Evolutionary conservation across 192 early-diverging fungal genomes (phyloP).

Genomic region (Coemansia sp.): DNA sequence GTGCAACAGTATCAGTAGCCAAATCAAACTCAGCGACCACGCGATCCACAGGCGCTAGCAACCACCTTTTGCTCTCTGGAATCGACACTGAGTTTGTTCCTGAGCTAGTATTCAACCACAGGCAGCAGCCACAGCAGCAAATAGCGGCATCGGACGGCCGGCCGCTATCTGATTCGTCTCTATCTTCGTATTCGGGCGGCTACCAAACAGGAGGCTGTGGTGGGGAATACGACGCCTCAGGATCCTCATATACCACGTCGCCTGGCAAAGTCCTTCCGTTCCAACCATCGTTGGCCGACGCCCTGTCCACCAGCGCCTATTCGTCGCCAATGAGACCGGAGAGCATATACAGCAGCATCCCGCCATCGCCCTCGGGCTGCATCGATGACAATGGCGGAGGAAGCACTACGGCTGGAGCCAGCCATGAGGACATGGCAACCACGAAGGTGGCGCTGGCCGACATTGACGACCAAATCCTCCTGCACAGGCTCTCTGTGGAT

Average conservation of each 20-base stretch:
- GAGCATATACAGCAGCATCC: neutral
- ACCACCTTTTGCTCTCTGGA: conserved; percentile 45
- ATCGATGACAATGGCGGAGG: neutral
- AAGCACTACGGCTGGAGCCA: neutral
- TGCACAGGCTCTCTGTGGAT: conserved; percentile 2
- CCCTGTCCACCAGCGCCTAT: neutral
- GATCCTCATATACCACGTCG: neutral
- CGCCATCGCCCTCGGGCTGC: neutral
- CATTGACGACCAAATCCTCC: neutral
- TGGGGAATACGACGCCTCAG: neutral
- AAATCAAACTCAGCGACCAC: conserved; percentile 2
- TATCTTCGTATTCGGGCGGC: neutral
- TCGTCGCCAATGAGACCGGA: neutral
- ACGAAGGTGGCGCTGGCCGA: neutral
- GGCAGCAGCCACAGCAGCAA: neutral
- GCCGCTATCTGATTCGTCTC: neutral
- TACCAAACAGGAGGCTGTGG: neutral
- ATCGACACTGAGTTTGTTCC: conserved; percentile 32
- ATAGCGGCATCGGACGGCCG: neutral
- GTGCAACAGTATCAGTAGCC: neutral
- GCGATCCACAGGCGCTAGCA: conserved; percentile 5
- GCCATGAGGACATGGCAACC: neutral
- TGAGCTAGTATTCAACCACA: conserved; percentile 19
- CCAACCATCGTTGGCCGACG: conserved; percentile 1
- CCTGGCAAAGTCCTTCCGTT: neutral